A percentile compares a stretch with the other conserved stretches of the same genome.
These are phyloP conservation scores for Grosmannia serpens DNA, from an alignment of 2,329 filamentous ascomycete species.

Conservation along the genomic window DNA sequence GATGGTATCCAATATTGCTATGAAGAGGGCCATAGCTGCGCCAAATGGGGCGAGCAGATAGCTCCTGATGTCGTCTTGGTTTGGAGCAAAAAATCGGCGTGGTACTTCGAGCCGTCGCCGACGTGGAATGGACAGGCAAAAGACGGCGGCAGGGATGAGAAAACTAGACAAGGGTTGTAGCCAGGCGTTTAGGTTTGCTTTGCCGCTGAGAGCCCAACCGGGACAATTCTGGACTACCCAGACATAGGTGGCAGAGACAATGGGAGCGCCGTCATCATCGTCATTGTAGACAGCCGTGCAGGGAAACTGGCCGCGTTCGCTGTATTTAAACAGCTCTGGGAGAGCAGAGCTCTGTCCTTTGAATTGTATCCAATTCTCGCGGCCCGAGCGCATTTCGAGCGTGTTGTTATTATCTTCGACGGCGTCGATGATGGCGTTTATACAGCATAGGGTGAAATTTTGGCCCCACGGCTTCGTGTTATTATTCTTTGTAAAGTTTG, in stretches of 20 bases:
- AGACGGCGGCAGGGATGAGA: conserved; percentile 17
- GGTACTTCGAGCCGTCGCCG: conserved; percentile 15
- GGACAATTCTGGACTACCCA: conserved; percentile 13
- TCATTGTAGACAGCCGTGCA: conserved; percentile 14
- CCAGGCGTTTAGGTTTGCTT: conserved; percentile 14
- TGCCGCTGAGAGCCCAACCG: conserved; percentile 15
- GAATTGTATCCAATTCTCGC: too few relatives aligned
- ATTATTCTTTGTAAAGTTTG: background rate
- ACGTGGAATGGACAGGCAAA: conserved; percentile 17
- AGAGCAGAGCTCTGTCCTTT: too few relatives aligned
- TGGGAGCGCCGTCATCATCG: conserved; percentile 10
- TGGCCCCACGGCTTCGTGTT: conserved; percentile 11
- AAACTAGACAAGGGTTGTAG: conserved; percentile 17
- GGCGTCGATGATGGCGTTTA: conserved; percentile 14
- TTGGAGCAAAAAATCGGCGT: conserved; percentile 9
- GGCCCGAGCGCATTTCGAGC: too few relatives aligned
- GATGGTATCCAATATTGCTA: conserved; percentile 16
- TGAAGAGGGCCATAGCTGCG: conserved; percentile 8
- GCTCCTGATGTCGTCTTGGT: conserved; percentile 10
- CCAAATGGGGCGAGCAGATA: conserved; percentile 9
- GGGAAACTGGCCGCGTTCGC: conserved; percentile 13
- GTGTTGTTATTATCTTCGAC: conserved; percentile 5
- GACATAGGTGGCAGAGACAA: conserved; percentile 12
- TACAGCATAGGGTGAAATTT: conserved; percentile 17
- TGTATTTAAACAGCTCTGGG: conserved; percentile 4